Evolutionary conservation across 179 eudicot genomes (phyloP).

Genomic region (Gypsophila paniculata): DNA sequence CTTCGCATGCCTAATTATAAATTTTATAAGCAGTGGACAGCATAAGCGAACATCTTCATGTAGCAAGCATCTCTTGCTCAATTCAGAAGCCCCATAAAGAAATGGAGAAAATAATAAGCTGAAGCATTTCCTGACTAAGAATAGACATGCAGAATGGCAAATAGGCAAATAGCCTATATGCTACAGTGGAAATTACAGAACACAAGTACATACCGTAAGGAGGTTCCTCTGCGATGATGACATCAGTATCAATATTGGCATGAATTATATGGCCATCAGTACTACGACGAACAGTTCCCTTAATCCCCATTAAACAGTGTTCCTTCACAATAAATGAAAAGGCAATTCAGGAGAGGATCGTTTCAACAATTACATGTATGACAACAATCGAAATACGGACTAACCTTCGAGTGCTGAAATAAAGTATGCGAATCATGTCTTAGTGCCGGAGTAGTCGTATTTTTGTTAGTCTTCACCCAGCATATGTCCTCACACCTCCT

Average conservation of each 20-base stretch:
- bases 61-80: not conserved
- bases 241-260: conserved; percentile 98
- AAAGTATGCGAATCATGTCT: conserved; percentile 96
- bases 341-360: conserved; percentile 16
- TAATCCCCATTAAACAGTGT: conserved; percentile 97
- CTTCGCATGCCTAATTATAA: not conserved
- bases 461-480: conserved; percentile 97
- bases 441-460: conserved; percentile 69
- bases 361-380: not conserved
- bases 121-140: not conserved
- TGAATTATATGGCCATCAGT: conserved; percentile 97
- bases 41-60: not conserved
- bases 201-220: conserved; percentile 62
- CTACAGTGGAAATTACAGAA: not conserved
- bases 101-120: not conserved
- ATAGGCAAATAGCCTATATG: conserved; percentile 8
- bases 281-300: conserved; percentile 95
- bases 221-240: conserved; percentile 94
- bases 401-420: conserved; percentile 92
- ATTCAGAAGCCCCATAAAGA: not conserved
- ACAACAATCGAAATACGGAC: conserved; percentile 6
- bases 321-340: conserved; percentile 48
- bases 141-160: not conserved
- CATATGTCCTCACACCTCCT: conserved; percentile 98
- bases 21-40: not conserved